These are phyloP conservation scores for Pezicula carpinea DNA, from an alignment of 2,329 filamentous ascomycete genomes.

Conservation along the genomic window DNA sequence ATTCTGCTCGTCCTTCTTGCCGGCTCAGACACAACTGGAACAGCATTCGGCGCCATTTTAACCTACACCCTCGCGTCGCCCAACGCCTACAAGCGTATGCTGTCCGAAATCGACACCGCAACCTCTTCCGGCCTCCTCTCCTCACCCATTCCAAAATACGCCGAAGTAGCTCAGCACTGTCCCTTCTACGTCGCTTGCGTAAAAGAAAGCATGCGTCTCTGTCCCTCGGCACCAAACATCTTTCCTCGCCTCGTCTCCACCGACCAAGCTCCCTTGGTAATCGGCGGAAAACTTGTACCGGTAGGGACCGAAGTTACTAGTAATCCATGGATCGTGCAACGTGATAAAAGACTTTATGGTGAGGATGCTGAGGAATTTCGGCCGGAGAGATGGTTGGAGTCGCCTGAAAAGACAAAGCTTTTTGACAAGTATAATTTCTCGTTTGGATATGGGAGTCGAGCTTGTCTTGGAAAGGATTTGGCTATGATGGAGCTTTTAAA, in stretches of 20 bases:
- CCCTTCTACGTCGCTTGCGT: constrained; percentile 47
- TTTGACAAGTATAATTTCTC: constrained; percentile 64
- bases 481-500: constrained; percentile 57
- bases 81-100: constrained; percentile 39
- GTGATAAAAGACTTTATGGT: constrained; percentile 61
- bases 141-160: constrained; percentile 34
- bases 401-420: constrained; percentile 47
- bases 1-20: constrained; percentile 35
- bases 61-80: constrained; percentile 35
- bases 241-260: constrained; percentile 40
- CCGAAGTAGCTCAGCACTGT: constrained; percentile 35
- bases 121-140: constrained; percentile 28
- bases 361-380: constrained; percentile 56
- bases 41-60: constrained; percentile 44
- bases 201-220: constrained; percentile 44
- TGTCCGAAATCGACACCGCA: constrained; percentile 40
- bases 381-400: constrained; percentile 59
- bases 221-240: constrained; percentile 45
- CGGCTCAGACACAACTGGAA: constrained; percentile 48
- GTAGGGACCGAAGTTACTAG: constrained; percentile 65
- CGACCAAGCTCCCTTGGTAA: constrained; percentile 9
- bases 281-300: neutral
- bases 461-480: constrained; percentile 63
- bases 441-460: constrained; percentile 64
- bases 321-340: constrained; percentile 69